Base-by-base conservation (phyloP, 2,329 filamentous ascomycete genomes). In the Phoma sp. region DNA sequence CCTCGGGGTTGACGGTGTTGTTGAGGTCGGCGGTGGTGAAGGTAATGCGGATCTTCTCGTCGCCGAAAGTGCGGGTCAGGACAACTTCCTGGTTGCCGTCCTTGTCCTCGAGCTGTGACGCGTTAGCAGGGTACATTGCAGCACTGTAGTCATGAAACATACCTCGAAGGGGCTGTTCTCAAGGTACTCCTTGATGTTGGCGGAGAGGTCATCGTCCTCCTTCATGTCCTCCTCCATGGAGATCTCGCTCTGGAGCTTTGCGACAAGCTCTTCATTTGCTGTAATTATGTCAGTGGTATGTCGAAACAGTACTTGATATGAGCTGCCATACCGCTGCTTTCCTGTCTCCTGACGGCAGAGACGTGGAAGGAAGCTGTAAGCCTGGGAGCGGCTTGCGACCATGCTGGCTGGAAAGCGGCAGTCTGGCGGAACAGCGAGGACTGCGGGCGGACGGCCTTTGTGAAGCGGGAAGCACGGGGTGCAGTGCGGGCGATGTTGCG, bases 11-110 rank as follows among this genome's bases (percentile, higher is more conserved):
- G 49, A 71, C 56, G 60, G 69, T 62, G 69, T 69, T 77, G 78
- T 90, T 86, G 59, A 96, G 84, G 75, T 96, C 92, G 65, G 89
- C 87, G 69, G 96, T 91, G 64, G 89, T 92, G 80, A 96, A 96
- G 61, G 87, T 86, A 61, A 96, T 84, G 59, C 88, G 88, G 78
- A 93, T 91, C 92, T 88, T 91, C 82, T 99, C 95, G 60, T 96
- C 88, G 68, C 90, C 90, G 71, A 91, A 93, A 61, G 85, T 88
- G 71, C 93, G 89, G 57, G 87, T 89, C 63, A 99, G 83, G 69
- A 89, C 83, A 64, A 99, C 90, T 66, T 96, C 92, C 80, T 98
- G 91, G 76, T 92, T 85, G 59, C 95, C 95, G 23, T 88, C 83
- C 26, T 83, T 86, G 77, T 99, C 95, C 69, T 91, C 82, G 57